Evolutionary conservation across 352 stramenopile genomes (phyloP).

Genomic region (Phytophthora lateralis): DNA sequence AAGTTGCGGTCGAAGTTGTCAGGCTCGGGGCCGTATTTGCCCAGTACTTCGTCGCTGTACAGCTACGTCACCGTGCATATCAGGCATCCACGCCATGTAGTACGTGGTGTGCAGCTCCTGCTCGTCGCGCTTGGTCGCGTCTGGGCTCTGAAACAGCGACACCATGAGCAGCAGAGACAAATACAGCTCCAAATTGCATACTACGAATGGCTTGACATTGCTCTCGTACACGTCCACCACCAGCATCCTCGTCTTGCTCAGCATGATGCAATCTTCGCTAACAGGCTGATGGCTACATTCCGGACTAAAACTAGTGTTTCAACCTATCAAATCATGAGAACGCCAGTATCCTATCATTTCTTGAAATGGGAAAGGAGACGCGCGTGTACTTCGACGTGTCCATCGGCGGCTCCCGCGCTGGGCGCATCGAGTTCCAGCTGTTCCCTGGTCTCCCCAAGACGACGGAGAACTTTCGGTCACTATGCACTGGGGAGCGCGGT

Average conservation of each 20-base stretch:
- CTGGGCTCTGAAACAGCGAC: constrained; percentile 56
- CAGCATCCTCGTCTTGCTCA: constrained; percentile 7
- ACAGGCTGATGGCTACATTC: constrained; percentile 3
- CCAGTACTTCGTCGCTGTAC: constrained; percentile 42
- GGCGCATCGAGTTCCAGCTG: constrained; percentile 70
- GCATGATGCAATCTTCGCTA: background rate
- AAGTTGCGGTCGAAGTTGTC: constrained; percentile 61
- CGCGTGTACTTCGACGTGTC: constrained; percentile 76
- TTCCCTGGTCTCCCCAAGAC: constrained; percentile 61
- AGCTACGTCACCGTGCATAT: constrained; percentile 41
- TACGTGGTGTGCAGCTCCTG: constrained; percentile 60
- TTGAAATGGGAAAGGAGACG: constrained; percentile 27
- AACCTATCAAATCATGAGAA: background rate
- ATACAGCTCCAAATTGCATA: constrained; percentile 58
- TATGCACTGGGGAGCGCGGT: constrained; percentile 73
- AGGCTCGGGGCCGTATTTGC: constrained; percentile 37
- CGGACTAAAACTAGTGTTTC: background rate
- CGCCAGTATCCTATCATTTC: too few relatives aligned
- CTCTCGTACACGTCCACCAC: constrained; percentile 26
- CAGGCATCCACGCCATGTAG: constrained; percentile 55
- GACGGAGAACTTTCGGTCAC: constrained; percentile 69
- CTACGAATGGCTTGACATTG: constrained; percentile 48
- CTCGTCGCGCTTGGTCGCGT: constrained; percentile 39
- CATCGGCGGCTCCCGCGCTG: constrained; percentile 82
- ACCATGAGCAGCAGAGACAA: constrained; percentile 59